Evolutionary conservation across 2,329 filamentous ascomycete species (phyloP), one percentile per base, ranked within the genome.

Genomic region (Tolypocladium pustulatum): DNA sequence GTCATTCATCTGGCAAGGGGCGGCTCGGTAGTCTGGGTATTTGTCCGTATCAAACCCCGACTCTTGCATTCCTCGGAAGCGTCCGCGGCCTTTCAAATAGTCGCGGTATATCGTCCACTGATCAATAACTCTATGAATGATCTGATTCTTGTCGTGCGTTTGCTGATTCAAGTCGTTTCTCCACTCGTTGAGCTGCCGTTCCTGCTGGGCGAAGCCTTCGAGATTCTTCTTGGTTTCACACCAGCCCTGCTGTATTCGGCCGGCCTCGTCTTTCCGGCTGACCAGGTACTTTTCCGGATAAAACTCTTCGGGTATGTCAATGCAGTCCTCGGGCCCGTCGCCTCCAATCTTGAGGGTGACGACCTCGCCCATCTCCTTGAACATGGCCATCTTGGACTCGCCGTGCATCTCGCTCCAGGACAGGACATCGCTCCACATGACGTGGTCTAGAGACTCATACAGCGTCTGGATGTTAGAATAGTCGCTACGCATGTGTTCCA

Each of bases 241-340:
- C 69, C 68, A 73, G 1, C 66, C 72, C 15, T 61, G 59, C 60
- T 78, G 76, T 49, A 82, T 79, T 9, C 73, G 71, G 10, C 75
- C 61, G 17, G 80, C 77, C 57, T 79, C 75, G 13, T 78, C 70
- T 58, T 75, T 77, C 17, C 76, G 74, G 13, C 64, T 68, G 54
- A 72, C 69, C 56, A 81, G 67, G 59, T 83, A 84, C n/a, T 75
- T 76, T 66, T 84, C 81, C 1, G 79, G 76, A 62, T 81, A 83
- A 61, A 82, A 76, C 15, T 77, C 69, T 49, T 71, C 68, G 7
- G 81, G 81, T 38, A 84, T 76, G 4, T 82, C 78, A 49, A 82
- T 71, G 3, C 73, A 72, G 52, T 75, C 74, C 9, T 69, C 65
- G 5, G 76, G 70, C 2, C 75, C 77, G 4, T 73, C 69, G 3